Evolutionary conservation across 139 green algal species (phyloP), one percentile per base, ranked within the genome.

Genomic region (Pleodorina starrii): DNA sequence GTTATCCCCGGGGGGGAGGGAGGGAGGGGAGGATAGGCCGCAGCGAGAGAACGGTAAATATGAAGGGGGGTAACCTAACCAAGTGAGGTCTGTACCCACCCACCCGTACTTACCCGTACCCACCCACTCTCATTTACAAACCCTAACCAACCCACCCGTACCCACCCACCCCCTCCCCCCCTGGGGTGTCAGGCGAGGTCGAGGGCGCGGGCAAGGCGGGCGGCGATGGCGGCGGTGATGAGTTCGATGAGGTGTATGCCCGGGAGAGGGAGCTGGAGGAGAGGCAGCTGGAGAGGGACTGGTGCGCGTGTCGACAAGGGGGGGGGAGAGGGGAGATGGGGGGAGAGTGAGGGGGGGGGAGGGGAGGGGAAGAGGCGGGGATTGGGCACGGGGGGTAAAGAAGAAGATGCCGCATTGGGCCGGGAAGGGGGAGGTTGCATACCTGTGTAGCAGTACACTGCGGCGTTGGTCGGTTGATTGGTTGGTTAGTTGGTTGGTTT

Each of bases 261-360:
- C 88, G 85, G 36, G 96, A 98, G 91, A 83, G 87, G n/a, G 90
- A 97, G 90, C 87, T 93, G n/a, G 96, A 96, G 68, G 95, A 98
- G 90, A 90, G 94, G 50, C 94, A 98, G 91, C 85, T 97, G 86
- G 97, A 98, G 82, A 89, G 97, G 23, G 95, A 97, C 88, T 99
- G 97, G 96, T 97, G 96, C n/a, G 94, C 95, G 57, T 9, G 54
- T 66, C 21, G 5, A 12, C 29, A 25, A 66, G 85, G 94, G 81
- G 59, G 25, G 43, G 17, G 80, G 54, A 29, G 71, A 75, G 35
- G 68, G 68, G 68, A 21, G 9, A 75, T 4, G 68, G 68, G 68
- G n/a, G 17, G 75, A 12, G 73, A 21, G 25, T 40, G 46, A 46
- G n/a, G 75, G 32, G 44, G 46, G 48, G 46, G 46, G n/a, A 50